phyloP scores from a whole-genome alignment of 1,284 basidiomycete species.

The Kwoniella shivajii region DNA sequence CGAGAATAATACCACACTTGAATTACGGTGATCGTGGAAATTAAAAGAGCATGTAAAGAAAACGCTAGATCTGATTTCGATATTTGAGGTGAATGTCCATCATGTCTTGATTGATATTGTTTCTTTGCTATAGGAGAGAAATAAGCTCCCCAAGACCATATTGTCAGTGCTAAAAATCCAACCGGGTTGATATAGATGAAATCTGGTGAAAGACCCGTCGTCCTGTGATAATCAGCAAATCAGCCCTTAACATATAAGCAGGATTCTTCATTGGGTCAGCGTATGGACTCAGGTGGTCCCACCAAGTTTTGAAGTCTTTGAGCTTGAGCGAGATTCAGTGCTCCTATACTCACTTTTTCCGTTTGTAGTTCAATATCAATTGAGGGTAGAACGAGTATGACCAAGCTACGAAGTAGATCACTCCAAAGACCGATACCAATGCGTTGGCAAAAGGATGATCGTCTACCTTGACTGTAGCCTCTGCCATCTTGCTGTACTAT shows the following conservation, averaged over 20 bases:
- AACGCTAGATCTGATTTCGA: conserved; percentile 55
- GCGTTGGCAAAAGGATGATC: conserved; percentile 18
- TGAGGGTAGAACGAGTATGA: conserved; percentile 56
- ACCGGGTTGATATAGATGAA: conserved; percentile 56
- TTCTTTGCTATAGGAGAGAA: conserved; percentile 44
- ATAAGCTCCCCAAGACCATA: conserved; percentile 52
- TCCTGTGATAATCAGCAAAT: too few relatives aligned
- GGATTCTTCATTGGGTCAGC: not conserved
- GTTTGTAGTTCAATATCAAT: conserved; percentile 52
- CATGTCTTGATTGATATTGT: conserved; percentile 52
- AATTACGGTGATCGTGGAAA: conserved; percentile 34
- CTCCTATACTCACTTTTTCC: conserved; percentile 44
- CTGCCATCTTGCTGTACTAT: conserved; percentile 5
- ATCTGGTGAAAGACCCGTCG: conserved; percentile 54
- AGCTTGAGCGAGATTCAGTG: not conserved
- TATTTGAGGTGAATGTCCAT: conserved; percentile 54
- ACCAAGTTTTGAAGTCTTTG: not conserved
- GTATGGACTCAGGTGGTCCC: not conserved
- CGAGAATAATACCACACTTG: conserved; percentile 41
- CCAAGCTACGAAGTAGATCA: conserved; percentile 53
- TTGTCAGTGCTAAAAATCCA: conserved; percentile 53
- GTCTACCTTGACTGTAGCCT: not conserved
- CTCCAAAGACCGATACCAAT: conserved; percentile 34
- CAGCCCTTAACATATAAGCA: not conserved
- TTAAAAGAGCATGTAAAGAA: conserved; percentile 48